Conservation (phyloP, 495 filamentous ascomycete species). For the Neurospora sp. region DNA sequence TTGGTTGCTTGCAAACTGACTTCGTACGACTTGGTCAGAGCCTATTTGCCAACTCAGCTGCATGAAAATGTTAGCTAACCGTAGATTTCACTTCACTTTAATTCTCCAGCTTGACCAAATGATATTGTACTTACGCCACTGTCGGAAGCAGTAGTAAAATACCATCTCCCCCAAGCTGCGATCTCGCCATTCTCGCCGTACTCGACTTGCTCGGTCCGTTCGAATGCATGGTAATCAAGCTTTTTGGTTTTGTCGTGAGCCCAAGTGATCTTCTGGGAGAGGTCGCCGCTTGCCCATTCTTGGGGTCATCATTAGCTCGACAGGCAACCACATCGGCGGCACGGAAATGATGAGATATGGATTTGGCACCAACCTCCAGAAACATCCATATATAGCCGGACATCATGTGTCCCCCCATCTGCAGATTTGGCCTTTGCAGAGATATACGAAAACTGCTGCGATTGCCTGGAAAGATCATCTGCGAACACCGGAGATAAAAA, state of each 20-base stretch:
- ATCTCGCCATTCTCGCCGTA: conserved; percentile 62
- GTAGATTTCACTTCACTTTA: background rate
- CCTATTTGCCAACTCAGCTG: conserved; percentile 56
- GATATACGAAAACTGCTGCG: conserved; percentile 80
- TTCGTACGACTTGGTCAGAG: conserved; percentile 52
- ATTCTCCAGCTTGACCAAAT: background rate
- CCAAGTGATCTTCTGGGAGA: conserved; percentile 27
- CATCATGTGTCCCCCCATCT: conserved; percentile 49
- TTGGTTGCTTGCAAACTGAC: conserved; percentile 53
- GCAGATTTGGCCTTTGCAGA: conserved; percentile 49
- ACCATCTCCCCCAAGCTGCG: conserved; percentile 80
- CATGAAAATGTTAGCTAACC: conserved; percentile 7
- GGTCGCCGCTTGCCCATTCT: conserved; percentile 40
- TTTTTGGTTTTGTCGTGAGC: conserved; percentile 26
- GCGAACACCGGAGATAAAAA: conserved; percentile 87
- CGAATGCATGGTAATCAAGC: conserved; percentile 45
- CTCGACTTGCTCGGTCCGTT: conserved; percentile 49
- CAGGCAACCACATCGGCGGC: conserved; percentile 24
- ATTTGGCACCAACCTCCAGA: conserved; percentile 63
- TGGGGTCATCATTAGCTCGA: background rate
- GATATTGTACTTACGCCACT: conserved; percentile 25
- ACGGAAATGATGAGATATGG: conserved; percentile 37
- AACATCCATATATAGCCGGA: conserved; percentile 78
- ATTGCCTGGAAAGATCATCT: conserved; percentile 74
- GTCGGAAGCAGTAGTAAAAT: conserved; percentile 45